Evolutionary conservation across 805 yeast species (phyloP).

Genomic region (Clavispora vitiphila): DNA sequence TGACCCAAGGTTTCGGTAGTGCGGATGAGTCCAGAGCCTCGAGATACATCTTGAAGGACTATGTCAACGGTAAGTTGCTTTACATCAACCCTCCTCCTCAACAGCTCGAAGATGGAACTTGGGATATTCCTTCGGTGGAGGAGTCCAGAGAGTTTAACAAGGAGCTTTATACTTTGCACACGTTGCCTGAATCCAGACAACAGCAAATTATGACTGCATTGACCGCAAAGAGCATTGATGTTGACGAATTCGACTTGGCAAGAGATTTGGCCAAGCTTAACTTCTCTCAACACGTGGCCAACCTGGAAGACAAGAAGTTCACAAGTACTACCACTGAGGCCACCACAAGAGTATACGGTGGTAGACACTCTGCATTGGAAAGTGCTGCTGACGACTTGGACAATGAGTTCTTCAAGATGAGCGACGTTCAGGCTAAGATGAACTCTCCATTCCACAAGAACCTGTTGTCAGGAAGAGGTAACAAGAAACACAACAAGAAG

Average conservation of each 20-base stretch:
- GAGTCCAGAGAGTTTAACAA: slow-evolving; percentile 56
- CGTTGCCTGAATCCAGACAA: slow-evolving; percentile 67
- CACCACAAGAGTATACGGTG: slow-evolving; percentile 62
- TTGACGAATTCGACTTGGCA: slow-evolving; percentile 57
- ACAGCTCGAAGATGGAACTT: slow-evolving; percentile 50
- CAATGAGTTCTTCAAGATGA: slow-evolving; percentile 75
- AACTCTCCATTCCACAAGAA: slow-evolving; percentile 70
- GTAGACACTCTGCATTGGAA: slow-evolving; percentile 73
- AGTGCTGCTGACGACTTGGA: slow-evolving; percentile 82
- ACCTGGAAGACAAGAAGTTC: slow-evolving; percentile 15
- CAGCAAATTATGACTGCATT: slow-evolving; percentile 68
- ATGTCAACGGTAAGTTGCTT: slow-evolving; percentile 84
- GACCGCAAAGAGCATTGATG: slow-evolving; percentile 45
- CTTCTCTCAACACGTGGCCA: slow-evolving; percentile 71
- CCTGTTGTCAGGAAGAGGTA: slow-evolving; percentile 19
- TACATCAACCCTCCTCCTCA: slow-evolving; percentile 86
- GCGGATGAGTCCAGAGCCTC: slow-evolving; percentile 97
- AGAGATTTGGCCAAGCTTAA: slow-evolving; percentile 67
- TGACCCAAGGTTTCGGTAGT: slow-evolving; percentile 95
- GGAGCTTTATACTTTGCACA: slow-evolving; percentile 62
- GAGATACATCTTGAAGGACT: slow-evolving; percentile 87
- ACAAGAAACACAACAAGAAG: slow-evolving; percentile 69
- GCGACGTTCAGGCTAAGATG: slow-evolving; percentile 56
- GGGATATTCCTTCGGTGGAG: slow-evolving; percentile 44
- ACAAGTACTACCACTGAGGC: slow-evolving; percentile 20